These are phyloP conservation scores for Pythium aquatile DNA, from an alignment of 352 stramenopile genomes.

Conservation along the genomic window DNA sequence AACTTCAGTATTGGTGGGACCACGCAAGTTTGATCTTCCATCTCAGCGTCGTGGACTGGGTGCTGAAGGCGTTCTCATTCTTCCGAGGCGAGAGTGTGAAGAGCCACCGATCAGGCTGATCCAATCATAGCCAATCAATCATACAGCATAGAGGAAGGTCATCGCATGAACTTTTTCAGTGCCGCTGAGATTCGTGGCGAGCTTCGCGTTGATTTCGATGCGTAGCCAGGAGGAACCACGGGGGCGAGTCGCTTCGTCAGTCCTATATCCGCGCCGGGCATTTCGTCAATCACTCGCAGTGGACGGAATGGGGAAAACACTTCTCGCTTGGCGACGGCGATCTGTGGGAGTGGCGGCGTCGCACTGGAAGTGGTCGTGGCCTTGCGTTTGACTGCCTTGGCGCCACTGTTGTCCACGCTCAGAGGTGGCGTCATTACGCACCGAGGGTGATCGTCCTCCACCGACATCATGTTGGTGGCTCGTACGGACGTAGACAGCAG, in stretches of 20 bases:
- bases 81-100: constrained; percentile 25
- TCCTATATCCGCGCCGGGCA: constrained; percentile 16
- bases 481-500: constrained; percentile 38
- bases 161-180: constrained; percentile 27
- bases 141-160: constrained; percentile 7
- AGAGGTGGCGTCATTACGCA: constrained; percentile 15
- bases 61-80: constrained; percentile 44
- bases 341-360: not conserved
- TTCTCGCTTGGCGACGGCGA: constrained; percentile 10
- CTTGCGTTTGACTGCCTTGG: constrained; percentile 17
- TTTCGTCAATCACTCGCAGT: constrained; percentile 20
- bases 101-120: constrained; percentile 25
- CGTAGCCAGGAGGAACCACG: constrained; percentile 8
- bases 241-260: constrained; percentile 4
- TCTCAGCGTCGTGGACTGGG: constrained; percentile 57
- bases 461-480: constrained; percentile 28
- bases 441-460: constrained; percentile 20
- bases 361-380: not conserved
- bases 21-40: constrained; percentile 64
- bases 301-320: constrained; percentile 17
- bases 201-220: constrained; percentile 20
- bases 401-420: constrained; percentile 9
- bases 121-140: not conserved
- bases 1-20: constrained; percentile 54
- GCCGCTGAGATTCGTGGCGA: constrained; percentile 27